A percentile compares a stretch with the other conserved stretches of the same genome.
phyloP scores from a whole-genome alignment of 345 rosid species.

The Melastoma malabathricum region DNA sequence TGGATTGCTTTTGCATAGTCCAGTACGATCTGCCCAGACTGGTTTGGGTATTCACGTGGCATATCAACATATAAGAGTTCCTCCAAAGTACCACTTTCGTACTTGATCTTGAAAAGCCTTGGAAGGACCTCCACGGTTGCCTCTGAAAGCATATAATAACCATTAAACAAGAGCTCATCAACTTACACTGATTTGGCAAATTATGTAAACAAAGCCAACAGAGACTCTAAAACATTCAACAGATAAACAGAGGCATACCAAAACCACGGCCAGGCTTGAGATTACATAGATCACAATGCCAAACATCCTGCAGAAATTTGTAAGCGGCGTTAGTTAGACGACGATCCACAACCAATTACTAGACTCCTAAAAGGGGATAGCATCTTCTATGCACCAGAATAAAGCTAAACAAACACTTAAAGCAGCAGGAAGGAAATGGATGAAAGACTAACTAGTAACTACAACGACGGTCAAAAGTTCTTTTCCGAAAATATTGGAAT shows the following conservation, averaged over 20 bases:
- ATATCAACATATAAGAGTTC: slow-evolving; percentile 28
- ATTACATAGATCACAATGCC: slow-evolving; percentile 98
- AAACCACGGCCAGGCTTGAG: slow-evolving; percentile 98
- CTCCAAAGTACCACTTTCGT: slow-evolving; percentile 32
- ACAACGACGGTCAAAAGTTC: too few relatives aligned
- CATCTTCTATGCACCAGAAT: too few relatives aligned
- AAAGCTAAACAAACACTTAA: too few relatives aligned
- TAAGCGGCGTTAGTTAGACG: slow-evolving; percentile 2
- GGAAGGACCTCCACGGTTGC: slow-evolving; percentile 34
- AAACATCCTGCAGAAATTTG: slow-evolving; percentile 59
- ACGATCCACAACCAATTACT: too few relatives aligned
- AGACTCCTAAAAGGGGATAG: too few relatives aligned
- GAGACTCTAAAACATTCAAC: background rate
- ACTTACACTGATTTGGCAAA: background rate
- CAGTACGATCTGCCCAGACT: slow-evolving; percentile 25
- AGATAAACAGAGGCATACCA: slow-evolving; percentile 34
- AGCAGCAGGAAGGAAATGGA: too few relatives aligned
- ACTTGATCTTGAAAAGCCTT: slow-evolving; percentile 27
- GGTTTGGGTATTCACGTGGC: slow-evolving; percentile 18
- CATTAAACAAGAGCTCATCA: background rate
- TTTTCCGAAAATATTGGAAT: too few relatives aligned
- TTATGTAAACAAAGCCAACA: background rate
- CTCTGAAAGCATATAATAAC: slow-evolving; percentile 14
- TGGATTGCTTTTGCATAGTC: slow-evolving; percentile 40
- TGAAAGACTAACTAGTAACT: too few relatives aligned